phyloP scores from a whole-genome alignment of 129 eudicot species.

The Artemisia tridentata region DNA sequence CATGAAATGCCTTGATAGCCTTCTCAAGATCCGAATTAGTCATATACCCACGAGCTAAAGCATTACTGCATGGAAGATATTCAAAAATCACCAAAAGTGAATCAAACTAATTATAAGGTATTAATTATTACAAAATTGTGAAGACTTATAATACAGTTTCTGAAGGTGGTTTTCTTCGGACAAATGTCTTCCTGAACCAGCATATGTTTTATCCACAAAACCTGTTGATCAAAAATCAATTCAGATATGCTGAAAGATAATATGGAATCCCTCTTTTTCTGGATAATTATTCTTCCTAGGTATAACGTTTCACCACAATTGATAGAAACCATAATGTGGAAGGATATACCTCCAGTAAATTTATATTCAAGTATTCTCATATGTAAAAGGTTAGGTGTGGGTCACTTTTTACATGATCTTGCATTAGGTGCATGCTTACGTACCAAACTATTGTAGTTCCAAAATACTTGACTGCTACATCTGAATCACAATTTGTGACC shows the following conservation, averaged over 20 bases:
- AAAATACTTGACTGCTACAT: neutral
- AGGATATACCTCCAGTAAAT: slow-evolving; percentile 1
- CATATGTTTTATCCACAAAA: slow-evolving; percentile 31
- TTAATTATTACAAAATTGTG: slow-evolving; percentile 14
- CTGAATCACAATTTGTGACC: slow-evolving; percentile 11
- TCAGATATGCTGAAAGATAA: slow-evolving; percentile 16
- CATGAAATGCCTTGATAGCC: slow-evolving; percentile 74
- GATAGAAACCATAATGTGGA: neutral
- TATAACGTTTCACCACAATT: neutral
- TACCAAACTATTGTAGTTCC: slow-evolving; percentile 2
- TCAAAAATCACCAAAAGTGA: slow-evolving; percentile 18
- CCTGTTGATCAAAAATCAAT: slow-evolving; percentile 39
- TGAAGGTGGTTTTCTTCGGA: slow-evolving; percentile 43
- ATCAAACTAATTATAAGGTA: neutral
- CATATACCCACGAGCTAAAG: slow-evolving; percentile 79
- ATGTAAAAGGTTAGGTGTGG: neutral
- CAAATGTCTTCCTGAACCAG: slow-evolving; percentile 56
- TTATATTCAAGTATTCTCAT: slow-evolving; percentile 11
- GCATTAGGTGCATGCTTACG: slow-evolving; percentile 2
- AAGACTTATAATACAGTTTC: slow-evolving; percentile 49
- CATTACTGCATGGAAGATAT: slow-evolving; percentile 47
- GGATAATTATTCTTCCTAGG: neutral
- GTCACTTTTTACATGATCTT: slow-evolving; percentile 12
- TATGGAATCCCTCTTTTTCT: neutral
- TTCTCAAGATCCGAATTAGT: slow-evolving; percentile 81